Percentiles rank a stretch among this genome's conserved stretches.
These are phyloP conservation scores for Penicillium desertorum DNA, from an alignment of 495 filamentous ascomycete genomes.

Conservation along the genomic window DNA sequence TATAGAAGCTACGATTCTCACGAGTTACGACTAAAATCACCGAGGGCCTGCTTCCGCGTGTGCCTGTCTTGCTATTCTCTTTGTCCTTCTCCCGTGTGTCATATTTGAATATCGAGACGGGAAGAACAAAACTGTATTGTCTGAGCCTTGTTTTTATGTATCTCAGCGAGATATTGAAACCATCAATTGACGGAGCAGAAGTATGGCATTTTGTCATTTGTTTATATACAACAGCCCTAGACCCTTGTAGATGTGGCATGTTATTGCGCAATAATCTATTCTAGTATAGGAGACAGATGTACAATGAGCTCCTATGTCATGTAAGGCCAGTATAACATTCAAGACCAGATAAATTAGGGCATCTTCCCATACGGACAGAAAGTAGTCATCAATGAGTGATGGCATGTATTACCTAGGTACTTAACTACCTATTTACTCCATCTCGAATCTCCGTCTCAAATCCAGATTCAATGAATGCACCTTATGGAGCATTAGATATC, in stretches of 20 bases:
- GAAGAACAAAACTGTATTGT: neutral
- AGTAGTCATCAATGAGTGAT: neutral
- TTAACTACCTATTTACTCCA: neutral
- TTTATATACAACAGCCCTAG: neutral
- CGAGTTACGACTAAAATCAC: constrained; percentile 32
- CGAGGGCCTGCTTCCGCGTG: constrained; percentile 13
- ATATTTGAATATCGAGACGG: neutral
- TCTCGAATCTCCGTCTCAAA: neutral
- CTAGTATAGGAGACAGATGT: no score
- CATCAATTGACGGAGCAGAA: neutral
- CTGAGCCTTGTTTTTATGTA: neutral
- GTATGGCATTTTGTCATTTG: neutral
- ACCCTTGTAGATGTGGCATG: neutral
- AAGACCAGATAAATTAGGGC: neutral
- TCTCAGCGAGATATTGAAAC: neutral
- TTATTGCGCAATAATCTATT: no score
- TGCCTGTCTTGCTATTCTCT: constrained; percentile 4
- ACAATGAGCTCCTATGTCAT: no score
- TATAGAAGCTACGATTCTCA: constrained; percentile 33
- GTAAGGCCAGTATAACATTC: no score
- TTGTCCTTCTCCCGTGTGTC: neutral
- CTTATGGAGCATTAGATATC: neutral
- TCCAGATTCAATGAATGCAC: neutral
- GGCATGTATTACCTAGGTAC: neutral
- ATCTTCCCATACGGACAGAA: neutral